Evolutionary conservation across 371 early-diverging fungal genomes (phyloP).

Genomic region (Lichtheimia hyalospora): DNA sequence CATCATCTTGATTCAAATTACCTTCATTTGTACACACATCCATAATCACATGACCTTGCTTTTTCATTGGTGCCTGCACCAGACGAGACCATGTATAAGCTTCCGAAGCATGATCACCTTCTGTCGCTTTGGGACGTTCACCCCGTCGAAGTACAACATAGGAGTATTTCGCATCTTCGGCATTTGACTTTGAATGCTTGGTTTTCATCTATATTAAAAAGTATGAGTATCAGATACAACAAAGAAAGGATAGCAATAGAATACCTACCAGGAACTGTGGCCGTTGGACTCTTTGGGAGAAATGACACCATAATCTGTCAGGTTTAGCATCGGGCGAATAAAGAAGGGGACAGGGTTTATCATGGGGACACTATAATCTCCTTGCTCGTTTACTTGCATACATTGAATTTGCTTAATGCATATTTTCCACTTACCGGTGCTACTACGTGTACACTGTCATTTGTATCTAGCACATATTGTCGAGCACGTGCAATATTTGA

Average conservation of each 20-base stretch:
- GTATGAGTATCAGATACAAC: neutral
- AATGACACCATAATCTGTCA: conserved; percentile 77
- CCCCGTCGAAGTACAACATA: conserved; percentile 80
- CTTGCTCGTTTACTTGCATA: neutral
- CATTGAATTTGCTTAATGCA: neutral
- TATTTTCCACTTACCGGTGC: conserved; percentile 60
- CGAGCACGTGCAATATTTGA: conserved; percentile 71
- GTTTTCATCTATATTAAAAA: conserved; percentile 63
- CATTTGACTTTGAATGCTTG: conserved; percentile 67
- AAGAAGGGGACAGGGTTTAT: conserved; percentile 68
- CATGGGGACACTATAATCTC: conserved; percentile 69
- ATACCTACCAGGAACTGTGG: conserved; percentile 58
- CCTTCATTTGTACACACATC: conserved; percentile 68
- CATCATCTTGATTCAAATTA: neutral
- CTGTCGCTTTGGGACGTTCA: conserved; percentile 38
- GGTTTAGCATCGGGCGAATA: conserved; percentile 45
- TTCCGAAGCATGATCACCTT: conserved; percentile 7
- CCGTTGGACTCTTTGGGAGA: conserved; percentile 79
- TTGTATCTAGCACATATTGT: conserved; percentile 60
- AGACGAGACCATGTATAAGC: conserved; percentile 72
- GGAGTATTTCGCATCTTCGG: conserved; percentile 78
- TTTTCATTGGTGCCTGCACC: conserved; percentile 73
- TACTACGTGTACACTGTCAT: conserved; percentile 54
- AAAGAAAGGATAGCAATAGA: neutral
- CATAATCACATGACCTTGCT: conserved; percentile 74